Evolutionary conservation across 164 flowering plant genomes (phyloP).

Genomic region (Nymphaea colorata): DNA sequence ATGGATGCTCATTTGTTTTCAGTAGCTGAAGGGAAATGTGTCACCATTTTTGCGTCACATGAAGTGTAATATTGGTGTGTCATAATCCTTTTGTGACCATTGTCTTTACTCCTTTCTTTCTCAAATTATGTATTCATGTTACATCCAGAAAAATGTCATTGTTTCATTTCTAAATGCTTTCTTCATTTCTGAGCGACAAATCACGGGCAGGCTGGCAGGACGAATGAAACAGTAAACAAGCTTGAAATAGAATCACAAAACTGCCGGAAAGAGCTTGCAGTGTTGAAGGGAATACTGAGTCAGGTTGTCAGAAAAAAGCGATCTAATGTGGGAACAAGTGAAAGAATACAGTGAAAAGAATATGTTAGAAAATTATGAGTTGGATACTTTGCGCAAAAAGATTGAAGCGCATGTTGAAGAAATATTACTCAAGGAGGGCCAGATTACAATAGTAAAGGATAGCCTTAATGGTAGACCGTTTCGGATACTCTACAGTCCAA

Average conservation of each 20-base stretch:
- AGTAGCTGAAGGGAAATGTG: too few relatives aligned
- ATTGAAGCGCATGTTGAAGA: constrained; percentile 78
- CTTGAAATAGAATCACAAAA: constrained; percentile 50
- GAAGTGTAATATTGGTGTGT: too few relatives aligned
- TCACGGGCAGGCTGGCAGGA: constrained; percentile 44
- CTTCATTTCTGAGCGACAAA: too few relatives aligned
- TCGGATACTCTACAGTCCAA: constrained; percentile 52
- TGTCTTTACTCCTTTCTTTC: too few relatives aligned
- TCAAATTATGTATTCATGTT: too few relatives aligned
- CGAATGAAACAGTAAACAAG: constrained; percentile 52
- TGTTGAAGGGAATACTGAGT: constrained; percentile 36
- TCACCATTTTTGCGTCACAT: too few relatives aligned
- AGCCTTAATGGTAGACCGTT: constrained; percentile 31
- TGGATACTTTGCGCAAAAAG: constrained; percentile 48
- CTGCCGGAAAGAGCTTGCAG: constrained; percentile 40
- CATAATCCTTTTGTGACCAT: too few relatives aligned
- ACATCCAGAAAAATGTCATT: too few relatives aligned
- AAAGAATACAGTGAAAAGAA: constrained; percentile 63
- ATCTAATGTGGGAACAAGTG: constrained; percentile 75
- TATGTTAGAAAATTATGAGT: constrained; percentile 63
- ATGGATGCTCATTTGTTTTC: too few relatives aligned
- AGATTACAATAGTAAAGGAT: constrained; percentile 75
- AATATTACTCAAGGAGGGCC: constrained; percentile 78
- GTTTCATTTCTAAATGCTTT: too few relatives aligned
- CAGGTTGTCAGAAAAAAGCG: constrained; percentile 75